Percentiles rank a stretch among this genome's conserved stretches.
phyloP scores from a whole-genome alignment of 2,329 filamentous ascomycete genomes.

The Nemania abortiva region DNA sequence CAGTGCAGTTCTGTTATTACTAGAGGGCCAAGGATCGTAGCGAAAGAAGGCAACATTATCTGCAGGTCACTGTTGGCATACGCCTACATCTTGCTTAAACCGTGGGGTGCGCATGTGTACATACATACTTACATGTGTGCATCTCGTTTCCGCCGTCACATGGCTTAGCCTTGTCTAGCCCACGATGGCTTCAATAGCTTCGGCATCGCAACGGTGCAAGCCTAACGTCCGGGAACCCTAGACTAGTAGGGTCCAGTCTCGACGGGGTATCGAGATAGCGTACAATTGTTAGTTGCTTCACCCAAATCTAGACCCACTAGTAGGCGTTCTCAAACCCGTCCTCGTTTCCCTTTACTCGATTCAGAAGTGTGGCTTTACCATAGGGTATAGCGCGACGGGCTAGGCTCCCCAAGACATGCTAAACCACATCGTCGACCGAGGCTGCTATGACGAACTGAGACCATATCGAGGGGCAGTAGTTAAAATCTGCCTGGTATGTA shows the following conservation, averaged over 20 bases:
- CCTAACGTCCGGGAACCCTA: slow-evolving; percentile 33
- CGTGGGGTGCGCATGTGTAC: slow-evolving; percentile 25
- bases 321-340: slow-evolving; percentile 45
- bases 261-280: slow-evolving; percentile 26
- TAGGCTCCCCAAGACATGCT: slow-evolving; percentile 27
- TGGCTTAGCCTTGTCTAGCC: slow-evolving; percentile 34
- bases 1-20: neutral
- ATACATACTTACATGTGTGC: slow-evolving; percentile 9
- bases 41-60: slow-evolving; percentile 10
- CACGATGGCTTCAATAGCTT: slow-evolving; percentile 40
- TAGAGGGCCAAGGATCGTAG: slow-evolving; percentile 14
- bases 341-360: slow-evolving; percentile 50
- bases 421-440: slow-evolving; percentile 33
- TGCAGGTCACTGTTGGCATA: slow-evolving; percentile 13
- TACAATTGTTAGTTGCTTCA: slow-evolving; percentile 31
- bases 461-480: slow-evolving; percentile 20
- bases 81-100: slow-evolving; percentile 22
- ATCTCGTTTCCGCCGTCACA: slow-evolving; percentile 28
- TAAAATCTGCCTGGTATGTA: slow-evolving; percentile 25
- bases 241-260: slow-evolving; percentile 22
- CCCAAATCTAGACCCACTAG: slow-evolving; percentile 43
- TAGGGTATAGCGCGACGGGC: slow-evolving; percentile 41
- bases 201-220: slow-evolving; percentile 37
- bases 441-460: slow-evolving; percentile 34
- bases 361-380: slow-evolving; percentile 43